Percentiles rank a stretch among this genome's conserved stretches.
Conservation (phyloP, 2,329 filamentous ascomycete species). For the Rhynchosporium secalis region DNA sequence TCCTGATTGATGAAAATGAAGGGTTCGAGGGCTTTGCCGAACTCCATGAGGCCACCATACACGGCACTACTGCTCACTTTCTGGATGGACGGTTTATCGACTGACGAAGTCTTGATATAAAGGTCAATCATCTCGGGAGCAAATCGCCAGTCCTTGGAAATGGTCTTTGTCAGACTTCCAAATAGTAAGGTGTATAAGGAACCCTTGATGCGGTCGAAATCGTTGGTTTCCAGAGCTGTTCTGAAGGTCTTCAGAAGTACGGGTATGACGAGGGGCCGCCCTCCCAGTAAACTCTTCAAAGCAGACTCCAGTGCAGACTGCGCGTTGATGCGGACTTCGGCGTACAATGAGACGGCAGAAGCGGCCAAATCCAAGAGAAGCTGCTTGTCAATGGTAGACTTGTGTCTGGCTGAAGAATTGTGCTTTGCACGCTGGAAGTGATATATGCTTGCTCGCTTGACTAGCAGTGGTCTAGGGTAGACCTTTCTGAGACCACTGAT, state of each 20-base stretch:
- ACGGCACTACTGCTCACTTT: constrained; percentile 79
- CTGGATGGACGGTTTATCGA: constrained; percentile 94
- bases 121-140: constrained; percentile 85
- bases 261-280: constrained; percentile 84
- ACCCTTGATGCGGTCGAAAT: constrained; percentile 92
- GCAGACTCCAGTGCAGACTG: constrained; percentile 92
- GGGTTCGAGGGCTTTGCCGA: constrained; percentile 82
- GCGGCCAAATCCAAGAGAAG: constrained; percentile 84
- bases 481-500: constrained; percentile 88
- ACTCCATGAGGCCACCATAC: constrained; percentile 80
- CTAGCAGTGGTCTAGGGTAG: constrained; percentile 88
- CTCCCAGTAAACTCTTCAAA: constrained; percentile 85
- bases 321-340: constrained; percentile 91
- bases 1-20: constrained; percentile 79
- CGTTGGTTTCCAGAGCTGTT: constrained; percentile 73
- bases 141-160: constrained; percentile 91
- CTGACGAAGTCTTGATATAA: constrained; percentile 85
- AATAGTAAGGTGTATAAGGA: constrained; percentile 88
- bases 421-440: constrained; percentile 92
- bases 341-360: constrained; percentile 88
- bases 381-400: constrained; percentile 84
- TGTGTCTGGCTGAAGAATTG: constrained; percentile 83
- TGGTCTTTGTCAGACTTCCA: constrained; percentile 82
- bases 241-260: constrained; percentile 78
- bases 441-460: constrained; percentile 91